Percentiles rank a stretch among this genome's conserved stretches.
phyloP scores from a whole-genome alignment of 345 rosid species.

The Eucalyptus tenuipes region DNA sequence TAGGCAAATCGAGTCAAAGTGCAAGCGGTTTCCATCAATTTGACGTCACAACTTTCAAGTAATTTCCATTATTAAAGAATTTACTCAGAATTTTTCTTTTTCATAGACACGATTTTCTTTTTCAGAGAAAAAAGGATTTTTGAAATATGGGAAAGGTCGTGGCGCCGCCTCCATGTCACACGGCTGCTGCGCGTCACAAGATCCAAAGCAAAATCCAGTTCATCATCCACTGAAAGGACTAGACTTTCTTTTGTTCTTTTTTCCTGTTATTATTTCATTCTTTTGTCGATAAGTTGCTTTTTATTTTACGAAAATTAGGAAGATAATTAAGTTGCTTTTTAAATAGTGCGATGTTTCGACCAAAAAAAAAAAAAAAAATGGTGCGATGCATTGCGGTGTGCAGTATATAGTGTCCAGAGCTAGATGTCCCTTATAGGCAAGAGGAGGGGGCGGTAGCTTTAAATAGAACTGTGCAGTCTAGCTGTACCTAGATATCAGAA shows the following conservation, averaged over 20 bases:
- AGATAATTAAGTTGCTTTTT: too few species aligned
- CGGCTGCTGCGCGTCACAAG: neutral
- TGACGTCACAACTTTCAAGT: neutral
- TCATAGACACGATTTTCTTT: neutral
- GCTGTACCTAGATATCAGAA: neutral
- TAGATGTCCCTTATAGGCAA: neutral
- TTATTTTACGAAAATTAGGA: too few species aligned
- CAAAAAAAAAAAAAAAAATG: too few species aligned
- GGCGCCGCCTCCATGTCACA: neutral
- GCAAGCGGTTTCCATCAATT: neutral
- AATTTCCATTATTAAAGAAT: neutral
- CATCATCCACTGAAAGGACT: neutral
- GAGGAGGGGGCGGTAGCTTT: neutral
- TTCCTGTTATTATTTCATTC: neutral
- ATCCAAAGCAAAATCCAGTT: neutral
- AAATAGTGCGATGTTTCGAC: neutral
- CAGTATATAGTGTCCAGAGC: neutral
- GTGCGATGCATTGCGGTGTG: neutral
- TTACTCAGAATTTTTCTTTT: neutral
- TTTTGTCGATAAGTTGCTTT: neutral
- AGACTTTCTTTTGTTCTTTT: neutral
- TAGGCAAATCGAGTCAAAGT: neutral
- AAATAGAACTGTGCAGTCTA: neutral
- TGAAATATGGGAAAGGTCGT: neutral
- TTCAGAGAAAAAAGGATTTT: neutral